Evolutionary conservation across 2,329 filamentous ascomycete genomes (phyloP).

Genomic region (Emericellopsis cladophorae): DNA sequence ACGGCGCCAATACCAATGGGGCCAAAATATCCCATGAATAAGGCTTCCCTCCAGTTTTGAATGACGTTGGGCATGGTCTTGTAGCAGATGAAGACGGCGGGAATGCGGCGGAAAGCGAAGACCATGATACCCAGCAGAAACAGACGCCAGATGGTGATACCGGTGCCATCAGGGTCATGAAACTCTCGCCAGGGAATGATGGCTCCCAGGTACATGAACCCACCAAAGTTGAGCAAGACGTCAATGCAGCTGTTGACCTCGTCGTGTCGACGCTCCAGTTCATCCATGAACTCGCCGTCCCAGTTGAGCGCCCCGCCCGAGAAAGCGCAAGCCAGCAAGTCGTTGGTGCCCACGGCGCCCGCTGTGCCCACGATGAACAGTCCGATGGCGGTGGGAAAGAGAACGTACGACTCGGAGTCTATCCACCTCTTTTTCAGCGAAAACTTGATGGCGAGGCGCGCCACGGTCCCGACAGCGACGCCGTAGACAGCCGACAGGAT

Average conservation of each 20-base stretch:
- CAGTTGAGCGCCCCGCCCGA: conserved; percentile 49
- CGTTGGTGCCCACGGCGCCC: conserved; percentile 44
- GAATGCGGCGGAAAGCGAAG: conserved; percentile 43
- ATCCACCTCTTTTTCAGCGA: conserved; percentile 32
- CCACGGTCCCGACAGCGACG: conserved; percentile 31
- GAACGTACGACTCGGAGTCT: conserved; percentile 39
- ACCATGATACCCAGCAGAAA: conserved; percentile 38
- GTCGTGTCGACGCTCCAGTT: conserved; percentile 42
- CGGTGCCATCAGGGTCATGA: conserved; percentile 36
- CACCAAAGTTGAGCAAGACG: conserved; percentile 45
- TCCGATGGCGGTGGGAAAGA: conserved; percentile 38
- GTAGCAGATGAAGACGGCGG: conserved; percentile 39
- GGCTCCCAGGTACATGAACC: conserved; percentile 46
- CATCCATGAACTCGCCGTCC: conserved; percentile 44
- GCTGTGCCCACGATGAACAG: conserved; percentile 46
- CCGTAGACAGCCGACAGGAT: conserved; percentile 40
- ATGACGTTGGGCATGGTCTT: conserved; percentile 39
- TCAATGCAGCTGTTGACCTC: conserved; percentile 48
- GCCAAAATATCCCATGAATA: conserved; percentile 58
- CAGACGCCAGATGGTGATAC: conserved; percentile 36
- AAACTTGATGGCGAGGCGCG: conserved; percentile 32
- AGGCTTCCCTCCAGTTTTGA: conserved; percentile 41
- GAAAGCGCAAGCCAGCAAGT: conserved; percentile 47
- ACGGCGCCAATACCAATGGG: conserved; percentile 59
- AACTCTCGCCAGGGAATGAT: conserved; percentile 44